These are phyloP conservation scores for Cucurbita argyrosperma DNA, from an alignment of 306 rosid species.

Conservation along the genomic window DNA sequence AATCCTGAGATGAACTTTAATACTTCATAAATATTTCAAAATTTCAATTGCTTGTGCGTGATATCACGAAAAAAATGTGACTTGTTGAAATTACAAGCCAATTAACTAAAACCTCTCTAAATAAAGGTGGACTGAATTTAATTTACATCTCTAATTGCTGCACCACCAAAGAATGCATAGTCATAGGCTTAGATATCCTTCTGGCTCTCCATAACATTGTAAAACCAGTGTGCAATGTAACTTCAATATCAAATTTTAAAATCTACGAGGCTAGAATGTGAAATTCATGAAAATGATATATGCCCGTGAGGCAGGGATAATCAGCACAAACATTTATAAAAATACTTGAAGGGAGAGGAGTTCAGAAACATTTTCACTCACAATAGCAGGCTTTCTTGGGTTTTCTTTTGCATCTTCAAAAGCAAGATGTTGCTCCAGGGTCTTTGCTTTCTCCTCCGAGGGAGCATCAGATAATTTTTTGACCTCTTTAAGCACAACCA, in stretches of 20 bases:
- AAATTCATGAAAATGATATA: not conserved
- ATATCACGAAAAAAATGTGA: not conserved
- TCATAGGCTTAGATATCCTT: not conserved
- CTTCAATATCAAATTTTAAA: not conserved
- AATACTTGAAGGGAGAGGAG: not conserved
- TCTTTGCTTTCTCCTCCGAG: slow-evolving; percentile 40
- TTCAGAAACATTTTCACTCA: slow-evolving; percentile 8
- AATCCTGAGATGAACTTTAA: not conserved
- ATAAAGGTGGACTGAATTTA: not conserved
- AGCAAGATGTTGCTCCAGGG: slow-evolving; percentile 36
- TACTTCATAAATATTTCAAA: not conserved
- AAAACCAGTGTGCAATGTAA: not conserved
- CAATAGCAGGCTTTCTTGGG: slow-evolving; percentile 57
- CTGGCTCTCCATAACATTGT: not conserved
- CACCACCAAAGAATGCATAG: not conserved
- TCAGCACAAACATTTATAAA: not conserved
- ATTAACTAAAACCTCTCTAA: not conserved
- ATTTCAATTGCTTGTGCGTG: too few relatives aligned
- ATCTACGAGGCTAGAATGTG: not conserved
- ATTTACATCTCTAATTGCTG: not conserved
- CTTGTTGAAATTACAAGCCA: not conserved
- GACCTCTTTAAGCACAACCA: slow-evolving; percentile 64
- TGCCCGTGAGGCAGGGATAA: not conserved
- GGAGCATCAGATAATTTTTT: slow-evolving; percentile 31
- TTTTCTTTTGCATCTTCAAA: slow-evolving; percentile 48